Evolutionary conservation across 805 yeast genomes (phyloP).

Genomic region (Kurtzmaniella fragi): DNA sequence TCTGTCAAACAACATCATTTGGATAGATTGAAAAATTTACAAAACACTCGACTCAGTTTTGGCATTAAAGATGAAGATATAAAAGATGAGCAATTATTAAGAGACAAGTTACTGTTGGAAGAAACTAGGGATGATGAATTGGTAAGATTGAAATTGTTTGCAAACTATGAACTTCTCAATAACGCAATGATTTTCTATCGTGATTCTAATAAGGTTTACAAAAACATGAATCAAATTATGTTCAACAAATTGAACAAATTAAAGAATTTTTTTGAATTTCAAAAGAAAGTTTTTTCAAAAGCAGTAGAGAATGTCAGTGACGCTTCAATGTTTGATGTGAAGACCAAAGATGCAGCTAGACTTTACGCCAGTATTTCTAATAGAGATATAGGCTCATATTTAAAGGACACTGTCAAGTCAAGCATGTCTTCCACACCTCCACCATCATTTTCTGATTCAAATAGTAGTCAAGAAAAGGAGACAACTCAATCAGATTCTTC

Average conservation of each 20-base stretch:
- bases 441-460: neutral
- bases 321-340: slow-evolving; percentile 10
- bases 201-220: slow-evolving; percentile 31
- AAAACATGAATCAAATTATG: slow-evolving; percentile 21
- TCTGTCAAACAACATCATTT: slow-evolving; percentile 19
- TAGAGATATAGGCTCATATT: slow-evolving; percentile 13
- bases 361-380: slow-evolving; percentile 21
- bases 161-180: slow-evolving; percentile 28
- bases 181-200: slow-evolving; percentile 28
- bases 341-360: slow-evolving; percentile 21
- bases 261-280: slow-evolving; percentile 34
- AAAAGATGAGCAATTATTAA: slow-evolving; percentile 24
- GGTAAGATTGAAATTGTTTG: slow-evolving; percentile 23
- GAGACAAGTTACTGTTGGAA: slow-evolving; percentile 14
- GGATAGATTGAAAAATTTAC: slow-evolving; percentile 18
- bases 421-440: slow-evolving; percentile 3
- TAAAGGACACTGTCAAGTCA: slow-evolving; percentile 5
- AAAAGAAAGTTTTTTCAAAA: slow-evolving; percentile 21
- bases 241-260: slow-evolving; percentile 34
- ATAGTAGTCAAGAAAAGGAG: neutral
- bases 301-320: slow-evolving; percentile 11
- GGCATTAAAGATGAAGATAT: slow-evolving; percentile 9
- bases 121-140: slow-evolving; percentile 27
- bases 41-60: slow-evolving; percentile 20
- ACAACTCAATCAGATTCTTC: neutral